Percentiles rank a stretch among this genome's conserved stretches.
These are phyloP conservation scores for Withania somnifera DNA, from an alignment of 305 asterid genomes.

Conservation along the genomic window DNA sequence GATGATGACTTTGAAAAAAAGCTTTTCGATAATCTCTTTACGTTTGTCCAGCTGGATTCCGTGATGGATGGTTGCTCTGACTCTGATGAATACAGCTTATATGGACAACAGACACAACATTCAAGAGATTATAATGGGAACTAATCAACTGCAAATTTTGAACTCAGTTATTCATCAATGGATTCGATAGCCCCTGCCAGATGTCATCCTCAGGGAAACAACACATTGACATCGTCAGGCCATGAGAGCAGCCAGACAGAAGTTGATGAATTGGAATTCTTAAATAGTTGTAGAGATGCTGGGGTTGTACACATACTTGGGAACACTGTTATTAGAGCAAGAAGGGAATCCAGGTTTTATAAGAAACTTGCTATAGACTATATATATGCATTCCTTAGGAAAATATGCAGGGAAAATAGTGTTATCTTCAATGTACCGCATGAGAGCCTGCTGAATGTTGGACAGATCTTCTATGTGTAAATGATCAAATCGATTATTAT, in stretches of 20 bases:
- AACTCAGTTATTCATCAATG: slow-evolving; percentile 41
- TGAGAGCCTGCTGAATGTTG: slow-evolving; percentile 92
- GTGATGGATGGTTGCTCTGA: slow-evolving; percentile 98
- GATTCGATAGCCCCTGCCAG: slow-evolving; percentile 58
- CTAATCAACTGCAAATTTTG: slow-evolving; percentile 28
- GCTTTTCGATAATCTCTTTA: slow-evolving; percentile 65
- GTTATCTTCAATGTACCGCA: slow-evolving; percentile 91
- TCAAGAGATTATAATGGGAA: slow-evolving; percentile 34
- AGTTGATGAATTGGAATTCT: slow-evolving; percentile 66
- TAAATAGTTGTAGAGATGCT: slow-evolving; percentile 70
- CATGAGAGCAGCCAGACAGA: slow-evolving; percentile 46
- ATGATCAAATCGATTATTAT: background rate
- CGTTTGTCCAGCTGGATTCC: slow-evolving; percentile 75
- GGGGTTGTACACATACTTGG: slow-evolving; percentile 98
- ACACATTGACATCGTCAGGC: slow-evolving; percentile 40
- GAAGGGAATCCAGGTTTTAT: slow-evolving; percentile 61
- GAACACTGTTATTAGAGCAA: slow-evolving; percentile 75
- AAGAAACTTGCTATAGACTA: slow-evolving; percentile 83
- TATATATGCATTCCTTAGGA: slow-evolving; percentile 88
- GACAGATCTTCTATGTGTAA: slow-evolving; percentile 82
- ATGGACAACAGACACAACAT: slow-evolving; percentile 64
- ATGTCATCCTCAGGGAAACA: slow-evolving; percentile 27
- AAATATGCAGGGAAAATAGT: slow-evolving; percentile 98
- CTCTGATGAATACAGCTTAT: slow-evolving; percentile 73
- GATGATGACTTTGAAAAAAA: slow-evolving; percentile 90